Evolutionary conservation across 73 alveolate genomes (phyloP), one percentile per base, ranked within the genome.

Genomic region (Tetrahymena malaccensis): DNA sequence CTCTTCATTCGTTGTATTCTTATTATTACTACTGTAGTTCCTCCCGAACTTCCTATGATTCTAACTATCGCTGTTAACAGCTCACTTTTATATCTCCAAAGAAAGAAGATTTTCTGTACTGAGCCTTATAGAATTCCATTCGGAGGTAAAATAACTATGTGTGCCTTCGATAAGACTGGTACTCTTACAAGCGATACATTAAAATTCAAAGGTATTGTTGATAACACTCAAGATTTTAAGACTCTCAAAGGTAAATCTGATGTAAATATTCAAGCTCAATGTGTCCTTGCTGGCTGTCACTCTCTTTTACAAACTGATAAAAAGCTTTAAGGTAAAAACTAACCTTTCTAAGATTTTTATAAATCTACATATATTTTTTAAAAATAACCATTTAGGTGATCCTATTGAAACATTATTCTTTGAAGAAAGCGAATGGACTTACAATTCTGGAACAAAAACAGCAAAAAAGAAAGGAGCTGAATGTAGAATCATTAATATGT

Each of bases 21-120:
- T 55, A 99, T 99, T 94, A 97, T 99, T 34, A 99, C 99, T 9
- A 97, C 99, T 31, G 99, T 99, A 31, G 99, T 99, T 44, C 99
- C 99, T 19, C 99, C 99, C 83, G 99, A 99, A 97, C 98, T 99
- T 85, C 99, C 99, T n/a, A 98, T 99, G 98, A 99, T 99, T 96
- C 98, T 99, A 40, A 98, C 99, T 43, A 96, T 99, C 94, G 99
- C 99, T 17, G 99, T 99, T 70, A 99, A 99, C 95, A 97, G 98
- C 96, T 98, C 99, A 84, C 96, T 99, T 93, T 89, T 98, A 93
- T 98, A 98, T 93, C 97, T 99, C 17, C 97, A 99, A 50, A 96
- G 98, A 93, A 98, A 98, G 94, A 97, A 99, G 38, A 97, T 99
- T 25, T 98, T 98, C 96, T 99, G 99, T 96, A 99, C 99, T 31